Conservation (phyloP, 257 asterid genomes). For the Salvia rosmarinus region DNA sequence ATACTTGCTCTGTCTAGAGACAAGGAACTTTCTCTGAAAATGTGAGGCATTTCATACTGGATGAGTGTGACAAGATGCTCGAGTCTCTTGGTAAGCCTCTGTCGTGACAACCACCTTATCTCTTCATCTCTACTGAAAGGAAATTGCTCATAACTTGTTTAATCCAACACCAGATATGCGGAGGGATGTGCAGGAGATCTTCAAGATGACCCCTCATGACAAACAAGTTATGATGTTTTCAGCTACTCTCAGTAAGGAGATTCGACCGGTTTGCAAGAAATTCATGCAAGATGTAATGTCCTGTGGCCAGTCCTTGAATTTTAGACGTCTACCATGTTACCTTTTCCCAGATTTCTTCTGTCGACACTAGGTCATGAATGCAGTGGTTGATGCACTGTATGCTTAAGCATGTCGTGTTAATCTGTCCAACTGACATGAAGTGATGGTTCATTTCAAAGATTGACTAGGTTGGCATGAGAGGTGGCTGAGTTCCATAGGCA, state of each 20-base stretch:
- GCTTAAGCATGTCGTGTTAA: conserved; percentile 43
- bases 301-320: conserved; percentile 71
- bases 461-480: conserved; percentile 30
- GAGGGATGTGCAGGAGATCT: conserved; percentile 91
- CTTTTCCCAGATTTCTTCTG: conserved; percentile 55
- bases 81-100: conserved; percentile 61
- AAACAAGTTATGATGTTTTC: conserved; percentile 98
- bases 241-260: conserved; percentile 95
- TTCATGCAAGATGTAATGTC: conserved; percentile 97
- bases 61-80: conserved; percentile 72
- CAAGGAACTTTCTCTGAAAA: conserved; percentile 58
- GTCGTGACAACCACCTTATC: background rate
- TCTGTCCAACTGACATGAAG: conserved; percentile 35
- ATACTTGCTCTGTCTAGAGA: conserved; percentile 60
- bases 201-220: conserved; percentile 93
- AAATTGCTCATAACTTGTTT: conserved; percentile 8
- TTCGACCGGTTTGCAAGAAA: conserved; percentile 94
- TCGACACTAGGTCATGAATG: conserved; percentile 43
- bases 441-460: conserved; percentile 37
- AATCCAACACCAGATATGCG: conserved; percentile 66
- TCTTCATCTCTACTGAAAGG: background rate
- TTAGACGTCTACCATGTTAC: conserved; percentile 55
- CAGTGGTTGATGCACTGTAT: conserved; percentile 58
- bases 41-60: conserved; percentile 66
- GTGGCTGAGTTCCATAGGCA: conserved; percentile 20